Evolutionary conservation across 257 asterid genomes (phyloP).

Genomic region (Solanum phureja): DNA sequence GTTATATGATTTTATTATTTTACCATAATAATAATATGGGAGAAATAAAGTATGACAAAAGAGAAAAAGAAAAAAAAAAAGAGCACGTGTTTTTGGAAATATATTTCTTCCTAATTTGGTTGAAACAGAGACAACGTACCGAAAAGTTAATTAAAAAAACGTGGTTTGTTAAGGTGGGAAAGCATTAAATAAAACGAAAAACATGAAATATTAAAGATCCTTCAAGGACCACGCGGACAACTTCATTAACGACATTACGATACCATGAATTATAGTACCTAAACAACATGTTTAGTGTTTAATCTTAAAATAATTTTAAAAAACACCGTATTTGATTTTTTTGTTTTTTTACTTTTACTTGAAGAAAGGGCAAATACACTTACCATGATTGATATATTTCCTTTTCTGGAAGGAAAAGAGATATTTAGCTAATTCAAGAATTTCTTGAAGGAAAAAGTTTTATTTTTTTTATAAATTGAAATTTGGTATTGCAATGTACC

Average conservation of each 20-base stretch:
- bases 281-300: not conserved
- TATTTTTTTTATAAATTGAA: not conserved
- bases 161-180: constrained; percentile 26
- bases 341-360: not conserved
- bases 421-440: not conserved
- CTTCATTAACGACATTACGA: not conserved
- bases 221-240: not conserved
- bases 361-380: not conserved
- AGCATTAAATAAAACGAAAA: not conserved
- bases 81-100: not conserved
- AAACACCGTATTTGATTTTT: not conserved
- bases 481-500: not conserved
- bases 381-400: not conserved
- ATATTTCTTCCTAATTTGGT: not conserved
- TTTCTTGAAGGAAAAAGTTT: not conserved
- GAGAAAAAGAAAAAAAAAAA: not conserved
- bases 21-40: not conserved
- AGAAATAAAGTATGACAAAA: not conserved
- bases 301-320: not conserved
- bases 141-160: constrained; percentile 19
- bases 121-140: constrained; percentile 7
- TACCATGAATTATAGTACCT: not conserved
- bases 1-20: not conserved
- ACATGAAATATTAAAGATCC: not conserved
- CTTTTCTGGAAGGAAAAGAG: not conserved